Percentiles rank a stretch among this genome's conserved stretches.
phyloP scores from a whole-genome alignment of 2,329 filamentous ascomycete species.

The Cercospora beticola region DNA sequence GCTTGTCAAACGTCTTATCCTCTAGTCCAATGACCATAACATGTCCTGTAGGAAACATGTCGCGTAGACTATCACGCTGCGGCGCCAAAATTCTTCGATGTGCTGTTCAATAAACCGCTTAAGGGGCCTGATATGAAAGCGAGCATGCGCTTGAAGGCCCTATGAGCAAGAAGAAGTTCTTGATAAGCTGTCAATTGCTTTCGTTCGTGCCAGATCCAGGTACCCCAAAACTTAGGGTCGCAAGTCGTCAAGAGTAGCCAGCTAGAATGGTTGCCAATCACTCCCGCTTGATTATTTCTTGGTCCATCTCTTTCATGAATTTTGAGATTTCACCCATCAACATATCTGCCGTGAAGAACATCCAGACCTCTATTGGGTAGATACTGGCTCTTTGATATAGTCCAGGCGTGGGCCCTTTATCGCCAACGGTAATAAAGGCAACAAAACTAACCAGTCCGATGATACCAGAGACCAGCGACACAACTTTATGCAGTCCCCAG shows the following conservation, averaged over 20 bases:
- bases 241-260: neutral
- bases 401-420: neutral
- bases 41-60: too few species aligned
- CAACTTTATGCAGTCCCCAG: slow-evolving; percentile 7
- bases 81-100: too few species aligned
- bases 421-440: neutral
- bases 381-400: slow-evolving; percentile 16
- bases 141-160: too few species aligned
- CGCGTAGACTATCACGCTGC: too few species aligned
- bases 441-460: slow-evolving; percentile 5
- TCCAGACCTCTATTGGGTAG: slow-evolving; percentile 16
- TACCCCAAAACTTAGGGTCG: neutral
- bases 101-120: too few species aligned
- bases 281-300: neutral
- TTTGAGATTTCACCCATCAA: slow-evolving; percentile 5
- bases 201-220: neutral
- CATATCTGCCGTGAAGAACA: slow-evolving; percentile 12
- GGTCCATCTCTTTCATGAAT: slow-evolving; percentile 2
- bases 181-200: too few species aligned
- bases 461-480: slow-evolving; percentile 10
- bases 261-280: neutral
- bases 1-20: too few species aligned
- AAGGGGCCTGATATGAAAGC: too few species aligned
- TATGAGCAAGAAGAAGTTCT: too few species aligned
- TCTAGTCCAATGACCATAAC: too few species aligned